Evolutionary conservation across 2,329 filamentous ascomycete species (phyloP).

Genomic region (Calonectria multiphialidica): DNA sequence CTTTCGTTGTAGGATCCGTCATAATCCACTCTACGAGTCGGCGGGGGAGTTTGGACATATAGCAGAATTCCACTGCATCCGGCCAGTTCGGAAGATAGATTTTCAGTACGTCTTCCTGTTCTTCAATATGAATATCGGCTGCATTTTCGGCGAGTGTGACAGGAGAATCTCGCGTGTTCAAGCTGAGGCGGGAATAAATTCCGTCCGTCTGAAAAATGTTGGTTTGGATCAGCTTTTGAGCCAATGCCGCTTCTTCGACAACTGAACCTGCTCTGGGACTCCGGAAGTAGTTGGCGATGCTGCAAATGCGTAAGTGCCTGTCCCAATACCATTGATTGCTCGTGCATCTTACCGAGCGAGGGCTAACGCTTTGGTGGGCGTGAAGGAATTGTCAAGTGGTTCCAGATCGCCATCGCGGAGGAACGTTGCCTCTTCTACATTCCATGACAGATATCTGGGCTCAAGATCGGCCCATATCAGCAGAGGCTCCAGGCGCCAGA

Average conservation of each 20-base stretch:
- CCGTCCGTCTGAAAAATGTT: neutral
- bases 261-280: conserved; percentile 28
- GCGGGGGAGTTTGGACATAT: conserved; percentile 32
- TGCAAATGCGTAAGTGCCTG: neutral
- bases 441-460: conserved; percentile 31
- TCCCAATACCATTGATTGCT: neutral
- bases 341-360: conserved; percentile 31
- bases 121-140: conserved; percentile 17
- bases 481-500: conserved; percentile 37
- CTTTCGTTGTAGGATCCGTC: conserved; percentile 28
- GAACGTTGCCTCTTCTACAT: conserved; percentile 28
- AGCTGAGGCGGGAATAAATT: neutral
- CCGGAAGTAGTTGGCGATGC: conserved; percentile 35
- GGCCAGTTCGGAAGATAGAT: conserved; percentile 31
- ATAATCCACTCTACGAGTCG: conserved; percentile 38
- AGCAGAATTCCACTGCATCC: conserved; percentile 36
- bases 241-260: conserved; percentile 12
- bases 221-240: conserved; percentile 6
- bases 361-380: conserved; percentile 26
- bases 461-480: conserved; percentile 37
- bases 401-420: neutral
- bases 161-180: neutral
- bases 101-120: conserved; percentile 23
- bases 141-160: neutral
- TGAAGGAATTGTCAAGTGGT: conserved; percentile 8